These are phyloP conservation scores for Plectosphaerella sp. DNA, from an alignment of 2,329 filamentous ascomycete genomes.

Conservation along the genomic window DNA sequence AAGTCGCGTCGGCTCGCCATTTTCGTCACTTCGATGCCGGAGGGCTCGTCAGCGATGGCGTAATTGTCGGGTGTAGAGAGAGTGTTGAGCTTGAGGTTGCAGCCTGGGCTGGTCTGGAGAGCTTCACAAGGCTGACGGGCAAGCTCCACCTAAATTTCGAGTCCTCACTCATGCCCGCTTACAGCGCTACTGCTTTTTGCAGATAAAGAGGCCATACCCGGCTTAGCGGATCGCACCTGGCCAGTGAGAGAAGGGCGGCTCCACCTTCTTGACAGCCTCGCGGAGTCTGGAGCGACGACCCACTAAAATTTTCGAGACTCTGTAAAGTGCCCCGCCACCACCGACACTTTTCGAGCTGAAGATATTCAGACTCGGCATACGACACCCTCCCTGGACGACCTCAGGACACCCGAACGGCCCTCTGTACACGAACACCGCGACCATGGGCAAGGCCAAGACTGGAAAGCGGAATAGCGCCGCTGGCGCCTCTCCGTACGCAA, in stretches of 20 bases:
- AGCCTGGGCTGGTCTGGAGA: background rate
- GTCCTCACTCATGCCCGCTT: background rate
- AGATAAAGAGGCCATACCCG: too few relatives aligned
- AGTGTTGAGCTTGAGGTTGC: background rate
- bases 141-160: background rate
- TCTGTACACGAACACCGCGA: background rate
- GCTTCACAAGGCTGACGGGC: background rate
- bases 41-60: background rate
- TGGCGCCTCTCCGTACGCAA: conserved; percentile 12
- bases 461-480: conserved; percentile 46
- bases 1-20: conserved; percentile 74
- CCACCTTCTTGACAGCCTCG: too few relatives aligned
- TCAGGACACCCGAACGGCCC: background rate
- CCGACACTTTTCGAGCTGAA: background rate
- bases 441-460: conserved; percentile 51
- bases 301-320: conserved; percentile 14
- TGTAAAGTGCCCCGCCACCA: conserved; percentile 3
- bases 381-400: too few relatives aligned
- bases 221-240: too few relatives aligned
- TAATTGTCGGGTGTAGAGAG: background rate
- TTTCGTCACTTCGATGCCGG: conserved; percentile 10
- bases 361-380: too few relatives aligned
- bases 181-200: too few relatives aligned
- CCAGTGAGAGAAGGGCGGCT: too few relatives aligned
- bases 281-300: background rate